Evolutionary conservation across 495 filamentous ascomycete genomes (phyloP).

Genomic region (Pseudevernia furfuracea): DNA sequence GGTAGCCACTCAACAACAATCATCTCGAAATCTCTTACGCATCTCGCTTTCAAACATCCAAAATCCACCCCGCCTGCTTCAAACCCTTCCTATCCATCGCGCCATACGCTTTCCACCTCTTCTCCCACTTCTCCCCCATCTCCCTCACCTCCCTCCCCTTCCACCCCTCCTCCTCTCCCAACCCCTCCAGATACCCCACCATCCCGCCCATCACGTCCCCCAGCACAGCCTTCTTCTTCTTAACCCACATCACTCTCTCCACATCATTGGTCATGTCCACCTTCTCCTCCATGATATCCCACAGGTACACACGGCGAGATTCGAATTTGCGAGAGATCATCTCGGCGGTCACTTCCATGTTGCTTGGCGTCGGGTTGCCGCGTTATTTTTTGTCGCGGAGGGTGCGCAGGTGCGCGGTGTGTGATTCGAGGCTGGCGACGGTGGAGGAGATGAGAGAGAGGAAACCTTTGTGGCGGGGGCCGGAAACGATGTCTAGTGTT

Average conservation of each 20-base stretch:
- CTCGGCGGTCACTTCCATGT: background rate
- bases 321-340: background rate
- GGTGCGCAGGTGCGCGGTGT: background rate
- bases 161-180: background rate
- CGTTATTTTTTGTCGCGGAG: background rate
- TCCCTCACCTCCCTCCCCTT: background rate
- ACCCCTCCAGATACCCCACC: conserved; percentile 1
- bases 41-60: background rate
- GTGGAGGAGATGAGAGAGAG: background rate
- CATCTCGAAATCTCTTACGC: background rate
- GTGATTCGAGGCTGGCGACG: background rate
- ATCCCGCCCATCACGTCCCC: background rate
- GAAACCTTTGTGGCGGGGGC: background rate
- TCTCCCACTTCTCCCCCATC: conserved; percentile 5
- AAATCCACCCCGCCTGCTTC: background rate
- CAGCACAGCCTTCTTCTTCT: background rate
- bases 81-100: background rate
- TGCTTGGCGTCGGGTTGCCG: background rate
- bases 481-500: background rate
- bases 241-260: background rate
- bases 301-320: background rate
- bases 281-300: background rate
- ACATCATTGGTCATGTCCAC: background rate
- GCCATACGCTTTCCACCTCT: background rate
- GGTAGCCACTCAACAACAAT: background rate